Evolutionary conservation across 495 filamentous ascomycete genomes (phyloP), one percentile per base, ranked within the genome.

Genomic region (Aspergillus baeticus): DNA sequence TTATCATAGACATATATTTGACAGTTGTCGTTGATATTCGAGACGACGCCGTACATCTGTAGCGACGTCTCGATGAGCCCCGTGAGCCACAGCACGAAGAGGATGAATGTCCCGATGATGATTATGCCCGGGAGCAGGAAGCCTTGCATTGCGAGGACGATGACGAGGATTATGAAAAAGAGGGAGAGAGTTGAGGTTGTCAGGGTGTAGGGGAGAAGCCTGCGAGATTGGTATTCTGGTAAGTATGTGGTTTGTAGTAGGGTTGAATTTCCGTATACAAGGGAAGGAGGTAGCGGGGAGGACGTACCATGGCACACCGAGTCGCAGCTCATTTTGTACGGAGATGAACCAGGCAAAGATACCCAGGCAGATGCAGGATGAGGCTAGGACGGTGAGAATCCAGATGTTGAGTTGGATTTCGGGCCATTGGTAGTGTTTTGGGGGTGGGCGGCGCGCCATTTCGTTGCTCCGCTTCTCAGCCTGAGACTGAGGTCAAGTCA

Each of bases 181-280:
- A 97, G 77, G 39, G 81, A 80, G 33, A 97, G 79, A 21, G 83
- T 72, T 59, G 81, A 78, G 51, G 84, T 81, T 29, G 86, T 85
- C 35, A 97, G 87, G 81, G 88, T 90, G 82, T 89, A 99, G 39
- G 95, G 88, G 71, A 97, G 92, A 68, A 97, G 88, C 94, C 94
- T 45, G 14, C 54, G 43, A 56, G 46, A 41, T 64, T 43, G 59
- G 57, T 59, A 18, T 37, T 35, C n/a, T 3, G 14, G 29, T 51
- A 42, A 45, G 13, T 43, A 7, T 42, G 46, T 48, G 14, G 13
- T 23, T 42, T 38, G 13, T 36, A n/a, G 15, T 60, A 38, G 14
- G 38, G 14, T 38, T n/a, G n/a, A n/a, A n/a, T n/a, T n/a, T n/a
- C n/a, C n/a, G n/a, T n/a, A n/a, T n/a, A n/a, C n/a, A n/a, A n/a